Evolutionary conservation across 2,329 filamentous ascomycete genomes (phyloP), one percentile per base, ranked within the genome.

Genomic region (Mariannaea sp.): DNA sequence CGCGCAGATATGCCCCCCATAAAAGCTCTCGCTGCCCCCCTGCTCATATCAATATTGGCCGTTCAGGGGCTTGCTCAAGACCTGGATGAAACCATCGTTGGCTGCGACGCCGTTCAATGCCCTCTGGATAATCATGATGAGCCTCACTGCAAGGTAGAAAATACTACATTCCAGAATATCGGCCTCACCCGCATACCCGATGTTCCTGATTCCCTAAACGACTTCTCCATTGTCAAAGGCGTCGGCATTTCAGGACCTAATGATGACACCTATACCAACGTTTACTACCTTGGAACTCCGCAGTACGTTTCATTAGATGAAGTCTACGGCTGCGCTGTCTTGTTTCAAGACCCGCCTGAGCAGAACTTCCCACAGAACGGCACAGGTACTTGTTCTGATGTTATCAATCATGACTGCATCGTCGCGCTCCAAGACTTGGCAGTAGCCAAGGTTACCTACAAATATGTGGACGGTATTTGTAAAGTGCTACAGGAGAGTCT

Each of bases 171-270:
- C 24, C 27, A 44, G 41, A 32, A 44, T 27, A 33, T 44, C 14
- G 41, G 41, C 4, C 41, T 44, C 16, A 30, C 41, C 16, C 41
- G 41, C 26, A 44, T 44, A 13, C 41, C 41, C 6, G 29, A 44
- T 29, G 41, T 44, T 8, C 41, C 41, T n/a, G 27, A 33, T 6
- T 14, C 41, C 2, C 41, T 44, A 26, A 27, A 44, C 9, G n/a
- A 44, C 27, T 44, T 44, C 16, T 44, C 41, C 26, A 44, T 44
- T 32, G 27, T 44, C 41, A 44, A 44, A 27, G 41, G 41, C 5
- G 27, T 44, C 3, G 22, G 33, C 29, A 44, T 32, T 33, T 44
- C 41, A 5, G 41, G 41, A 26, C 14, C 41, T n/a, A 27, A 27
- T 16, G 41, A 26, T 16, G 27, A 44, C 20, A 16, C 20, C 5